phyloP scores from a whole-genome alignment of 2,329 filamentous ascomycete species.

The Aspergillus cejpii region DNA sequence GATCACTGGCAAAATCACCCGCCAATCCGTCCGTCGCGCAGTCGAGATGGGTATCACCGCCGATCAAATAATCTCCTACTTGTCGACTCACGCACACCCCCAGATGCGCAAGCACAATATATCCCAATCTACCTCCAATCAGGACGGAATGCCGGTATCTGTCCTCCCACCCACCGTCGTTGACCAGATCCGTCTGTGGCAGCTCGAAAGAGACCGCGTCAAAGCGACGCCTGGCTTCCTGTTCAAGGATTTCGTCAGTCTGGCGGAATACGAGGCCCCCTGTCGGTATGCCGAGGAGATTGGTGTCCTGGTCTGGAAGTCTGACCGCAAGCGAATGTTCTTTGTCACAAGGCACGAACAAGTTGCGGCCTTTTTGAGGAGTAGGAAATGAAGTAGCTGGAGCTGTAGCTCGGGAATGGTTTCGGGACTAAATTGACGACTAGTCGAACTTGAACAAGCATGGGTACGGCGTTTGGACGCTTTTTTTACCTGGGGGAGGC shows the following conservation, averaged over 20 bases:
- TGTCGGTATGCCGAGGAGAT: slow-evolving; percentile 72
- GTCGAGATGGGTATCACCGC: slow-evolving; percentile 87
- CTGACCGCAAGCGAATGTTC: slow-evolving; percentile 71
- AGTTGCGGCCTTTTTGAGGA: slow-evolving; percentile 71
- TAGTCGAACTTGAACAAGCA: too few species aligned
- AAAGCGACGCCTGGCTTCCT: slow-evolving; percentile 74
- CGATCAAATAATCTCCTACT: slow-evolving; percentile 90
- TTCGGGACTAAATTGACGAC: background rate
- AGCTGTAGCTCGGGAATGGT: background rate
- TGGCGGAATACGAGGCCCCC: slow-evolving; percentile 53
- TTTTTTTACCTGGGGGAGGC: too few species aligned
- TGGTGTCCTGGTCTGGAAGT: slow-evolving; percentile 83
- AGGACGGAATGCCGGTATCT: slow-evolving; percentile 44
- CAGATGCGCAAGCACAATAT: slow-evolving; percentile 67
- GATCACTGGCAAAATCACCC: slow-evolving; percentile 83
- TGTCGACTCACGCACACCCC: slow-evolving; percentile 86
- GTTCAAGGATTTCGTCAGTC: slow-evolving; percentile 77
- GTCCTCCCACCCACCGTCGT: slow-evolving; percentile 91
- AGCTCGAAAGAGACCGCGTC: slow-evolving; percentile 94
- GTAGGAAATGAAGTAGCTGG: slow-evolving; percentile 40
- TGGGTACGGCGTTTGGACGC: too few species aligned
- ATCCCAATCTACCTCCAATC: slow-evolving; percentile 36
- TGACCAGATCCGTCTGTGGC: slow-evolving; percentile 95
- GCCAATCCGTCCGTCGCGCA: slow-evolving; percentile 78
- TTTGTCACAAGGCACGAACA: slow-evolving; percentile 91